Percentiles rank a stretch among this genome's conserved stretches.
phyloP scores from a whole-genome alignment of 2,329 filamentous ascomycete species.

The Penicillium brasilianum region DNA sequence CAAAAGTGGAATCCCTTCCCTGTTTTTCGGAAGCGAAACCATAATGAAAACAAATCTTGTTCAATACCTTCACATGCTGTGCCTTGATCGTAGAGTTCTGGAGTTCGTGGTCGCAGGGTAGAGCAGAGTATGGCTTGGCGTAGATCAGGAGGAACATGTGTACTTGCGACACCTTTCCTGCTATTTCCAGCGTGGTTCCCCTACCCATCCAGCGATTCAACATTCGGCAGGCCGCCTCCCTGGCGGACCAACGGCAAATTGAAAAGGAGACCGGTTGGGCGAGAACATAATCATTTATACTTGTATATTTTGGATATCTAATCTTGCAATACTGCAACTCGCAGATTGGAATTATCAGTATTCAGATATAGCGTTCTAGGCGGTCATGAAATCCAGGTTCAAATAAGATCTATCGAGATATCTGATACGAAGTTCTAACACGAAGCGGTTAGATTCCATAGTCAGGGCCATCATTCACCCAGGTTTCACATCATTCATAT shows the following conservation, averaged over 20 bases:
- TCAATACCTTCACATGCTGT: constrained; percentile 23
- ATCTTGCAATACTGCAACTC: background rate
- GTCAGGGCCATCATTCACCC: constrained; percentile 16
- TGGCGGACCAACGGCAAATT: background rate
- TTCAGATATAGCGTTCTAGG: too few species aligned
- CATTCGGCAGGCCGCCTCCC: background rate
- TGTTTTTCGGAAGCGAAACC: constrained; percentile 32
- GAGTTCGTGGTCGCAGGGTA: background rate
- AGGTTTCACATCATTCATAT: background rate
- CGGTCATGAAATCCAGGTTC: background rate
- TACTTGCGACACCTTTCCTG: background rate
- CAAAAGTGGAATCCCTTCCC: constrained; percentile 35
- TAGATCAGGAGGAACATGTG: background rate
- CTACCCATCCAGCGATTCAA: background rate
- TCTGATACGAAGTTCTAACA: background rate
- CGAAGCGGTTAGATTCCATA: background rate
- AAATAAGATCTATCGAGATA: background rate
- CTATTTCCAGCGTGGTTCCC: background rate
- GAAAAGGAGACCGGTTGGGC: background rate
- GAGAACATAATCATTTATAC: background rate
- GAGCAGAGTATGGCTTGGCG: background rate
- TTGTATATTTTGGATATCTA: background rate
- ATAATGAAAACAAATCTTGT: constrained; percentile 37
- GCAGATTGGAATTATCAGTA: background rate
- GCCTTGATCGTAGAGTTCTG: constrained; percentile 3